Evolutionary conservation across 257 asterid species (phyloP), one percentile per base, ranked within the genome.

Genomic region (Ophiorrhiza pumila): DNA sequence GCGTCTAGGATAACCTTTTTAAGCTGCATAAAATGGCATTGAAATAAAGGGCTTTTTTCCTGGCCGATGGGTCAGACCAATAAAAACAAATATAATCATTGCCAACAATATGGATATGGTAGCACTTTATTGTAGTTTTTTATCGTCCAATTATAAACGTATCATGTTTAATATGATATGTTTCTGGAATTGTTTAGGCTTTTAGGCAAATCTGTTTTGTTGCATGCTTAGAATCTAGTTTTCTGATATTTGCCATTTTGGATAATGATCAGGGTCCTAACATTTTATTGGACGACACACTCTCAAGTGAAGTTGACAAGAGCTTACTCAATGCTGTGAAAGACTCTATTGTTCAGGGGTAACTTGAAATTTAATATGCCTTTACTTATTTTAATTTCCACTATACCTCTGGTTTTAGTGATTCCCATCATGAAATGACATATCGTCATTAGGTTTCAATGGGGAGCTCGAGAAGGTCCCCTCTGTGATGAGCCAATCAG

Each of bases 391-490:
- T 37, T 37, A 37, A 37, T 7, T 37, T 7, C 11, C 34, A n/a
- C n/a, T 23, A 52, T 22, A 32, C 11, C 45, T 70, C 12, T 25
- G 3, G 32, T 63, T 61, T 34, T 47, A 37, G 53, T 74, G 39
- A 34, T 71, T 66, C 58, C 52, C 12, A 34, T 68, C 65, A 32
- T 74, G 57, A 52, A 53, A 56, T 77, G 72, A 83, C 72, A 58
- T 72, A 13, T 53, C 17, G 34, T 53, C 55, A 34, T 69, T 95
- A 94, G 99, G 83, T 94, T 94, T 71, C 99, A 94, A 60, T 94
- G 99, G 99, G 99, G 99, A 32, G 99, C 99, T 78, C 91, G 99
- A 65, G 99, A 94, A 82, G 99, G 99, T 29, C 99, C 99, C 17
- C 95, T 94, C 9, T 94, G 99, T 69, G 99, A 94, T 34, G 99